Conservation (phyloP, 2,329 filamentous ascomycete species). For the Aspergillus sergii region DNA sequence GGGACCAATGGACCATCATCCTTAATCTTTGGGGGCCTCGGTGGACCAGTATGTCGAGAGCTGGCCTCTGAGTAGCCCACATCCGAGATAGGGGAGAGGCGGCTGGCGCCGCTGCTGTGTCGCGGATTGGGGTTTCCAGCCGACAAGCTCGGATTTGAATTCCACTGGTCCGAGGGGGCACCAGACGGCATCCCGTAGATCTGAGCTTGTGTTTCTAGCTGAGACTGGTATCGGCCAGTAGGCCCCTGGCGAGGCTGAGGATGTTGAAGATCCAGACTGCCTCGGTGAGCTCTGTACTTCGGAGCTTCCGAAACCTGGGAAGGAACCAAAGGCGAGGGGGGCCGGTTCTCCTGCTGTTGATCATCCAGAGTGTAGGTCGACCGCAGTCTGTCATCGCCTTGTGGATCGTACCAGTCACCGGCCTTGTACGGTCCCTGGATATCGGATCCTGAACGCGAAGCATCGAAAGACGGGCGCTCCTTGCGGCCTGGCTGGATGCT, state of each 20-base stretch:
- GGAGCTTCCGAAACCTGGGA: slow-evolving; percentile 60
- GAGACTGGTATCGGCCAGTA: slow-evolving; percentile 63
- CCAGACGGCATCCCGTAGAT: slow-evolving; percentile 42
- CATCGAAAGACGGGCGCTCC: slow-evolving; percentile 63
- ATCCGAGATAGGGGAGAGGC: slow-evolving; percentile 51
- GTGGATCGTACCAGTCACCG: slow-evolving; percentile 49
- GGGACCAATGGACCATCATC: slow-evolving; percentile 64
- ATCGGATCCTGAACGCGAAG: slow-evolving; percentile 78
- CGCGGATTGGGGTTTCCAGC: slow-evolving; percentile 35
- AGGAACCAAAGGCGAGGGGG: slow-evolving; percentile 65
- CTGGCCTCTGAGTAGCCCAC: slow-evolving; percentile 48
- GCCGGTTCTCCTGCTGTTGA: slow-evolving; percentile 47
- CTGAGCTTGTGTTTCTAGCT: slow-evolving; percentile 63
- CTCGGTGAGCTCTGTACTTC: slow-evolving; percentile 67
- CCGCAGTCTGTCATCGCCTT: slow-evolving; percentile 48
- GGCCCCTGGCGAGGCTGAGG: slow-evolving; percentile 66
- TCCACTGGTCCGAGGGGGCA: slow-evolving; percentile 47
- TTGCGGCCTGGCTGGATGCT: slow-evolving; percentile 58
- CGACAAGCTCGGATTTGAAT: slow-evolving; percentile 46
- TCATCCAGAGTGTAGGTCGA: slow-evolving; percentile 47
- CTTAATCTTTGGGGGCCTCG: slow-evolving; percentile 56
- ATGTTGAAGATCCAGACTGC: slow-evolving; percentile 65
- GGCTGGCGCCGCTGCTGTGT: slow-evolving; percentile 41
- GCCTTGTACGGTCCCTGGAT: slow-evolving; percentile 62
- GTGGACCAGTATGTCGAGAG: slow-evolving; percentile 44